These are phyloP conservation scores for Plectosphaerella sp. DNA, from an alignment of 2,329 filamentous ascomycete genomes.

Conservation along the genomic window DNA sequence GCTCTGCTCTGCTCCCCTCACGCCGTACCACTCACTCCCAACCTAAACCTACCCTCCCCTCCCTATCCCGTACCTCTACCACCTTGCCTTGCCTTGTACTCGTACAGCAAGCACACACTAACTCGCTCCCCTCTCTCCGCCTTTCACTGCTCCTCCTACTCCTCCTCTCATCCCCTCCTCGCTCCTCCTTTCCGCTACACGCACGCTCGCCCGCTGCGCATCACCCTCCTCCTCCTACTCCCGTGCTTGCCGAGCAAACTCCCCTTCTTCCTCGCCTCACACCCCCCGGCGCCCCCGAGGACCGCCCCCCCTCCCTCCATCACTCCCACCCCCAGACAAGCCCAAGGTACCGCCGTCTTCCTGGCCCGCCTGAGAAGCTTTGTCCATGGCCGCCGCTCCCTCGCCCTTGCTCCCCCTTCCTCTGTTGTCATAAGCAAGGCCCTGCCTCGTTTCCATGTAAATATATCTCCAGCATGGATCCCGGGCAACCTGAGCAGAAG, in stretches of 20 bases:
- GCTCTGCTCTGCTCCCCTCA: background rate
- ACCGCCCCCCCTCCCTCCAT: background rate
- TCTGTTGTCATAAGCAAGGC: slow-evolving; percentile 11
- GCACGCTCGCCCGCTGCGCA: background rate
- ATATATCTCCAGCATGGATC: slow-evolving; percentile 54
- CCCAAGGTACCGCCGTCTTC: slow-evolving; percentile 5
- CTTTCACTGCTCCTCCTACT: background rate
- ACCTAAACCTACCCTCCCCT: background rate
- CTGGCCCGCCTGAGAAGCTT: slow-evolving; percentile 16
- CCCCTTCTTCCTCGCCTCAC: slow-evolving; percentile 1
- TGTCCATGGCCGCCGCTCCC: slow-evolving; percentile 26
- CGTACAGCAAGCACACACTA: background rate
- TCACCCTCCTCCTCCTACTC: background rate
- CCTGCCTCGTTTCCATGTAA: slow-evolving; percentile 27
- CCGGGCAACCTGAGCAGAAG: slow-evolving; percentile 54
- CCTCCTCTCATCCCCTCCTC: background rate
- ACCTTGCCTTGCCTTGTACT: background rate
- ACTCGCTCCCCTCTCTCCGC: background rate
- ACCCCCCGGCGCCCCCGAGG: slow-evolving; percentile 1
- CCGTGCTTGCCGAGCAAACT: background rate
- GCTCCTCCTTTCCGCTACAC: background rate
- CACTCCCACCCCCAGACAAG: slow-evolving; percentile 3
- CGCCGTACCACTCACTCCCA: background rate
- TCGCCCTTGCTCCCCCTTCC: slow-evolving; percentile 10
- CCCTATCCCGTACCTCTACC: background rate